Evolutionary conservation across 2,329 filamentous ascomycete species (phyloP).

Genomic region (Immersiporthe knoxdaviesiana): DNA sequence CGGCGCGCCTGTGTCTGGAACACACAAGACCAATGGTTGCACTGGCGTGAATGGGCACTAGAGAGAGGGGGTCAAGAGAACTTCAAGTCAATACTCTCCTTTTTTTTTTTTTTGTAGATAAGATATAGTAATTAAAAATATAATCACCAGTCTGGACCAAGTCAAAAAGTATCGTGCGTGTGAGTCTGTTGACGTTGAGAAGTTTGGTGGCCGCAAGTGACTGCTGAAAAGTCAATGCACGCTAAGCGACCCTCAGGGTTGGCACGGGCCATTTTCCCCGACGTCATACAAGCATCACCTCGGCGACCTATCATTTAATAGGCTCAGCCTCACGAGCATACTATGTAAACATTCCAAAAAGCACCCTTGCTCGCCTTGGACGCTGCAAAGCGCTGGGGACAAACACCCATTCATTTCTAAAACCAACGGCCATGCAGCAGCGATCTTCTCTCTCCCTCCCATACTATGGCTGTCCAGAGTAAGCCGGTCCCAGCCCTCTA

Average conservation of each 20-base stretch:
- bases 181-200: background rate
- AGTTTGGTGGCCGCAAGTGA: background rate
- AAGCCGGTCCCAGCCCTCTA: conserved; percentile 84
- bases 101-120: background rate
- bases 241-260: background rate
- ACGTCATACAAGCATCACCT: conserved; percentile 3
- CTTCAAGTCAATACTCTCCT: no score
- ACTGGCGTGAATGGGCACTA: background rate
- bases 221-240: background rate
- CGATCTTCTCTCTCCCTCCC: background rate
- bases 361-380: background rate
- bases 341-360: conserved; percentile 7
- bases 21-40: conserved; percentile 12
- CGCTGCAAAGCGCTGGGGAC: background rate
- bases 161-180: no score
- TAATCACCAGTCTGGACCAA: background rate
- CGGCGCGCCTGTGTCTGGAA: conserved; percentile 22
- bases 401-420: background rate
- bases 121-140: no score
- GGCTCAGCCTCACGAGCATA: background rate
- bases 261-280: background rate
- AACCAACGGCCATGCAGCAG: conserved; percentile 18
- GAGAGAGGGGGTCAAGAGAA: background rate
- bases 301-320: background rate
- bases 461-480: conserved; percentile 45